Evolutionary conservation across 371 early-diverging fungal species (phyloP).

Genomic region (Syncephalastrum sp.): DNA sequence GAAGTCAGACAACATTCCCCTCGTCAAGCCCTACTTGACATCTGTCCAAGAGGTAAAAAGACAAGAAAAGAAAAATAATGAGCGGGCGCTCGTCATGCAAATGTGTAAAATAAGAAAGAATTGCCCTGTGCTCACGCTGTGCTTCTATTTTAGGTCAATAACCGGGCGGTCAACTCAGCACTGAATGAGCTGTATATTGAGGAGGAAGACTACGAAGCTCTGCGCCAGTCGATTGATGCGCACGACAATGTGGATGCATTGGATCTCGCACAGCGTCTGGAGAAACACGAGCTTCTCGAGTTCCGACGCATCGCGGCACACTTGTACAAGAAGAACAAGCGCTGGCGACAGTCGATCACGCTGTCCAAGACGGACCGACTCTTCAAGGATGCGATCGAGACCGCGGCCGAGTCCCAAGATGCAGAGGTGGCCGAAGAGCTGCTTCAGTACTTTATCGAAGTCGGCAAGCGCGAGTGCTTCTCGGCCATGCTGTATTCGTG

Average conservation of each 20-base stretch:
- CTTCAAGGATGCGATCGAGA: slow-evolving; percentile 97
- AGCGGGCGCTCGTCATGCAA: too few species aligned
- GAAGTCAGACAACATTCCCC: slow-evolving; percentile 93
- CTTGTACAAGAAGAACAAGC: slow-evolving; percentile 91
- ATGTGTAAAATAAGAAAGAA: not conserved
- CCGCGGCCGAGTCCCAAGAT: slow-evolving; percentile 86
- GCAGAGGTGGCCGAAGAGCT: slow-evolving; percentile 90
- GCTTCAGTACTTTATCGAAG: slow-evolving; percentile 90
- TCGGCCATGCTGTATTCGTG: slow-evolving; percentile 89
- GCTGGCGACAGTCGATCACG: slow-evolving; percentile 92
- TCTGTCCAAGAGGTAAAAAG: slow-evolving; percentile 75
- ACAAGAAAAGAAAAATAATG: not conserved
- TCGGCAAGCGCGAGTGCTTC: slow-evolving; percentile 88
- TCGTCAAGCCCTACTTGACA: slow-evolving; percentile 92
- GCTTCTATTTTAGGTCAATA: slow-evolving; percentile 56
- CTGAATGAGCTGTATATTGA: slow-evolving; percentile 95
- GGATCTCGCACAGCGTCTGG: slow-evolving; percentile 86
- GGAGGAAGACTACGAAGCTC: slow-evolving; percentile 90
- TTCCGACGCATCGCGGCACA: slow-evolving; percentile 96
- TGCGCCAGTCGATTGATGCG: slow-evolving; percentile 89
- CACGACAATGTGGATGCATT: slow-evolving; percentile 93
- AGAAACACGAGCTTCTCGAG: slow-evolving; percentile 93
- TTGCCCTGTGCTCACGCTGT: not conserved
- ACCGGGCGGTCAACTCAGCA: slow-evolving; percentile 90
- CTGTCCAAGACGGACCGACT: slow-evolving; percentile 94